Base-by-base conservation (phyloP, 345 rosid genomes). In the Mallotus nudiflorus region DNA sequence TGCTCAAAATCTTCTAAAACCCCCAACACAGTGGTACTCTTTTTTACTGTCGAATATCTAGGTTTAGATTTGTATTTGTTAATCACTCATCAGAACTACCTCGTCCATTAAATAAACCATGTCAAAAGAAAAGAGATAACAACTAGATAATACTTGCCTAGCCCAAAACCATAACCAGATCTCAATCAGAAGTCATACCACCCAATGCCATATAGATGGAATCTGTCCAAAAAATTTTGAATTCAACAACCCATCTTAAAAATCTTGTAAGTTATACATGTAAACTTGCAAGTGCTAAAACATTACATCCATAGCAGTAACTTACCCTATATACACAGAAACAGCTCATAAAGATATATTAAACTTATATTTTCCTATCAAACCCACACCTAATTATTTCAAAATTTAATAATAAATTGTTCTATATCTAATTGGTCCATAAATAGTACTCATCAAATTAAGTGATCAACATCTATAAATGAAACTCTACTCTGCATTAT, bases 381-480 rank as follows among this genome's bases (percentile, higher is more conserved):
- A 33, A 18, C 9, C 25, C 11, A 14, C 9, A 62, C 28, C 5
- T 60, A 22, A 14, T 60, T 60, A 60, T 20, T 37, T 16, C 9
- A 19, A 9, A 22, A 40, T 66, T 48, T 18, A 25, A n/a, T 35
- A 13, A 11, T 18, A 10, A 28, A 33, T n/a, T n/a, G n/a, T n/a
- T n/a, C n/a, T n/a, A 51, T 46, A 37, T 19, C 1, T 8, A 65
- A 16, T 11, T 14, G 33, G 33, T 15, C 12, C 69, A 25, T 35
- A 33, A 50, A 20, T 52, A 66, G n/a, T n/a, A n/a, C n/a, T n/a
- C n/a, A n/a, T 50, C 40, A 31, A 0, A 53, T 0, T 29, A 35
- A 12, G n/a, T 66, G n/a, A 51, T 66, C 70, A 53, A 52, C n/a
- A n/a, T n/a, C 54, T 20, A 50, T 18, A 37, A 19, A 37, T n/a